Conservation (phyloP, 1,284 basidiomycete genomes). For the Cutaneotrichosporon cutaneum region DNA sequence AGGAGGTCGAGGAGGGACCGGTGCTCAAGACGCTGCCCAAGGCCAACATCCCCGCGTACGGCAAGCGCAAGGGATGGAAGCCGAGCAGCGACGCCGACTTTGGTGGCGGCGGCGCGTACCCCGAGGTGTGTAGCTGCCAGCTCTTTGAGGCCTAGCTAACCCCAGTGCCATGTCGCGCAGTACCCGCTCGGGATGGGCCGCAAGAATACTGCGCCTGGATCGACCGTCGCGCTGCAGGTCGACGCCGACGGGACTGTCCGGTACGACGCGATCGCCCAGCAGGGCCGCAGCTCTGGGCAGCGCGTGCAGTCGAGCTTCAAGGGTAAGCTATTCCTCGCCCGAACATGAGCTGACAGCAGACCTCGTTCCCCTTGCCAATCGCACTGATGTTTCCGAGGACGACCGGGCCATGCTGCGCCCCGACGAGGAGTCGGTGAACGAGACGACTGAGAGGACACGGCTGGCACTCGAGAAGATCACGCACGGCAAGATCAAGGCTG, state of each 20-base stretch:
- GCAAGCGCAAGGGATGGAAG: conserved; percentile 81
- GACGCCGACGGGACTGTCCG: conserved; percentile 94
- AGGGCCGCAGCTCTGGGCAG: conserved; percentile 84
- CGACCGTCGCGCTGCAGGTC: conserved; percentile 92
- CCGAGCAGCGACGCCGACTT: conserved; percentile 79
- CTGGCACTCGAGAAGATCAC: conserved; percentile 90
- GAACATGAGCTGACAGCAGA: conserved; percentile 56
- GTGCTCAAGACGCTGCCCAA: conserved; percentile 24
- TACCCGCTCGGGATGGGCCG: conserved; percentile 94
- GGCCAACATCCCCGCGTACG: conserved; percentile 59
- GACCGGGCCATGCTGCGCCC: conserved; percentile 81
- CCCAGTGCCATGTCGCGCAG: conserved; percentile 84
- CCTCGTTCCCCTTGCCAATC: conserved; percentile 85
- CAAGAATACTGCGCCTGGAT: conserved; percentile 88
- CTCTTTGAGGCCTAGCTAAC: conserved; percentile 15
- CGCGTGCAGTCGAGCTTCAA: conserved; percentile 93
- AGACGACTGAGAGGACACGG: conserved; percentile 84
- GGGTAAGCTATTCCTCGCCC: conserved; percentile 38
- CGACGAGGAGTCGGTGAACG: conserved; percentile 82
- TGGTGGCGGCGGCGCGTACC: conserved; percentile 91
- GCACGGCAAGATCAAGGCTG: conserved; percentile 93
- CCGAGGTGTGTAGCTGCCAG: conserved; percentile 59
- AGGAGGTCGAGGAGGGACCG: conserved; percentile 39
- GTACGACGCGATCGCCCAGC: conserved; percentile 94
- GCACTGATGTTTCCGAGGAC: conserved; percentile 79